Conservation (phyloP, 2,329 filamentous ascomycete species). For the Didymella pinodella region DNA sequence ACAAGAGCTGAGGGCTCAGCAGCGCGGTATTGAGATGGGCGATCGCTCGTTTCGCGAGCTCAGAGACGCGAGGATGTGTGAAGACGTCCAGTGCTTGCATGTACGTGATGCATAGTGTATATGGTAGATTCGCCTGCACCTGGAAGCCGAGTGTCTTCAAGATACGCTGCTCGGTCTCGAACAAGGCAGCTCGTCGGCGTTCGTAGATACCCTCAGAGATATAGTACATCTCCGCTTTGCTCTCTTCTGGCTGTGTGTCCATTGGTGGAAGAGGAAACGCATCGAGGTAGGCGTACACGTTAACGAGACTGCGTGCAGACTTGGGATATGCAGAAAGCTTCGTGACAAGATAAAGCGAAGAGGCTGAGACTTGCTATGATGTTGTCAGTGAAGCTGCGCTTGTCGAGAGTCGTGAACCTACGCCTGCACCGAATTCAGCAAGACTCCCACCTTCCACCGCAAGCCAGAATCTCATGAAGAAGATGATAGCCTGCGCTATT, state of each 20-base stretch:
- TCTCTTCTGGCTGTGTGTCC: constrained; percentile 55
- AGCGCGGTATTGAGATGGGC: constrained; percentile 87
- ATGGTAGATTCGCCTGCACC: constrained; percentile 83
- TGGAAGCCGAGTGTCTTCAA: constrained; percentile 81
- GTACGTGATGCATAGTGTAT: constrained; percentile 88
- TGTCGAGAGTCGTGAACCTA: constrained; percentile 53
- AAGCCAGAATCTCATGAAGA: constrained; percentile 84
- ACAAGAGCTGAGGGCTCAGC: constrained; percentile 86
- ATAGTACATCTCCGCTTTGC: constrained; percentile 56
- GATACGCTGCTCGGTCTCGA: constrained; percentile 79
- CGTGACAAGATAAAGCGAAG: constrained; percentile 78
- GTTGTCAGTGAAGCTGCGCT: constrained; percentile 21
- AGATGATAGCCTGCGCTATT: constrained; percentile 83
- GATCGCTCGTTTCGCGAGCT: constrained; percentile 70
- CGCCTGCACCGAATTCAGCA: constrained; percentile 62
- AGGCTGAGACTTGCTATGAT: constrained; percentile 79
- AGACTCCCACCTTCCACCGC: constrained; percentile 60
- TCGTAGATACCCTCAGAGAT: constrained; percentile 78
- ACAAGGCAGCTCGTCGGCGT: constrained; percentile 65
- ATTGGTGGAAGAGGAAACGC: constrained; percentile 66
- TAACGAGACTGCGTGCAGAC: constrained; percentile 80
- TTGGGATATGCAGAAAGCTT: constrained; percentile 82
- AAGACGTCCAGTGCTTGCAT: constrained; percentile 85
- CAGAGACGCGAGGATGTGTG: constrained; percentile 52
- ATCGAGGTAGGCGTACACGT: constrained; percentile 83